Base-by-base conservation (phyloP, 108 stramenopile species). In the Hondaea fermentalgiana region DNA sequence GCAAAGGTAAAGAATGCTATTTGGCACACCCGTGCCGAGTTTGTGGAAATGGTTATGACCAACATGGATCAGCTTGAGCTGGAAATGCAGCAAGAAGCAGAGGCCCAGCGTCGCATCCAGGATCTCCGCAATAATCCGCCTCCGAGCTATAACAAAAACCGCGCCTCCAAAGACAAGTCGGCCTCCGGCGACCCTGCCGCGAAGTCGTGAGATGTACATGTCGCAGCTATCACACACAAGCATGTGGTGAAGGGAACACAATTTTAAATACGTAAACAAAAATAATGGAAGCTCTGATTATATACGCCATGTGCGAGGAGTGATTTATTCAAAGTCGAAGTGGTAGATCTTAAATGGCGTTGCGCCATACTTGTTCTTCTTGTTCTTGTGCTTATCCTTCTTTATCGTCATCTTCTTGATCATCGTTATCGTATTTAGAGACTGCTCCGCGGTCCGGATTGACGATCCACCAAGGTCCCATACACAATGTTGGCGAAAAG, bases 41-140 rank as follows among this genome's bases (percentile, higher is more conserved):
- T 83, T 83, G 76, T 83, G 51, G 76, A 83, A 53, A 83, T 83
- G 76, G 76, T 83, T 3, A 83, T 83, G 76, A 53, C 76, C 25
- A 83, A 83, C 51, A 83, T 83, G 76, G 76, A 83, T 23, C 76
- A 83, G 51, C 43, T 83, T 6, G 76, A 83, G 76, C 28, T 83
- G 17, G 76, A 83, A 28, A 47, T 83, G 49, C 76, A 83, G 51
- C 76, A 83, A 28, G 76, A 83, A 35, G 76, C 76, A 28, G 76
- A 83, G 23, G 51, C 45, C 12, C 76, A 53, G 49, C 45, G 76
- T 6, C 45, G 76, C n/a, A 12, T 83, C 51, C 76, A 83, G n/a
- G 76, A 83, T 35, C 76, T 83, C 49, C 44, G 6, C n/a, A 45
- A 47, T 53, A 83, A 83, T 53, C 76, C 76, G n/a, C 76, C 76